Base-by-base conservation (phyloP, 805 yeast species). In the Teunomyces funiuensis region DNA sequence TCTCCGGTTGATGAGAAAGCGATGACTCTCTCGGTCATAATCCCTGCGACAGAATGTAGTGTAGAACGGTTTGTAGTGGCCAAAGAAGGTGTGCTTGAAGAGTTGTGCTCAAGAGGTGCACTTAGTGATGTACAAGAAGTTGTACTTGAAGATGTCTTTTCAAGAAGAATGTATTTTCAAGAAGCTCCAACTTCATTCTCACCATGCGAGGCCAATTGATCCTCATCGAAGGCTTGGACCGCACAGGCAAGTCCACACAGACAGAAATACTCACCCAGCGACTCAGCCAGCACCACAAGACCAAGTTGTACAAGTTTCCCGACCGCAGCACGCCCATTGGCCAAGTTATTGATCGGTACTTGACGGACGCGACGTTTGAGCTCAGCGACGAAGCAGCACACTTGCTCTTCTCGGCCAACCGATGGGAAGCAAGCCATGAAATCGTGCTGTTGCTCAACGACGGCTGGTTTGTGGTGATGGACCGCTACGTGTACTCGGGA, bases 201-300 rank as follows among this genome's bases (percentile, higher is more conserved):
- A 33, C 23, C 29, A 58, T 56, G 61, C 54, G 97, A 47, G 98
- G 97, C 2, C 73, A 76, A 34, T 66, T 93, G 28, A 83, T 93
- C 16, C 76, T 88, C 1, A 73, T 93, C 2, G 99, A 93, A 62
- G 99, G 99, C 0, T 76, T 93, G 1, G 99, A 93, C 55, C 68
- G 99, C 37, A 84, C 97, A 0, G 99, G 99, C 0, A 93, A 93
- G 55, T 79, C 96, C 2, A 89, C 97, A 0, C 99, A 93, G 58
- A 69, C 70, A 1, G 55, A 65, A 4, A 74, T 74, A 3, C 57
- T 70, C 3, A 40, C 53, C 1, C 37, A 39, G 9, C 40, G 44
- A 22, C 50, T 65, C 3, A 38, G 42, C 1, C 18, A n/a, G 15
- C 9, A 26, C 4, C 40, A 43, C 28, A 19, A 49, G 7, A 52